These are phyloP conservation scores for Ophiosphaerella narmari DNA, from an alignment of 2,329 filamentous ascomycete genomes.

Conservation along the genomic window DNA sequence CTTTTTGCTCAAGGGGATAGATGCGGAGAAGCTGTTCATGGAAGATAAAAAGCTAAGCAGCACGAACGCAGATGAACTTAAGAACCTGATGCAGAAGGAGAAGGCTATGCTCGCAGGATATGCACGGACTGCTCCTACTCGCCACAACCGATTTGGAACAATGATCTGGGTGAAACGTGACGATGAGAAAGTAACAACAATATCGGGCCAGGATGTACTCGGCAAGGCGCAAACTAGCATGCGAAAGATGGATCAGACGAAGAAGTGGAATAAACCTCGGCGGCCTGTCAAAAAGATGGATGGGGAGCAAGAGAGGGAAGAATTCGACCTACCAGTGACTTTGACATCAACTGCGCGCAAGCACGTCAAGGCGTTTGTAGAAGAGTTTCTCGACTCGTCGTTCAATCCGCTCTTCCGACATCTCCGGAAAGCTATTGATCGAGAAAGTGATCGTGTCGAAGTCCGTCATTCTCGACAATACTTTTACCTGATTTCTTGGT, in stretches of 20 bases:
- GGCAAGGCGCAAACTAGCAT: constrained; percentile 73
- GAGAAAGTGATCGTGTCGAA: constrained; percentile 81
- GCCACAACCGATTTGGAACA: constrained; percentile 93
- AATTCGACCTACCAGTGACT: constrained; percentile 74
- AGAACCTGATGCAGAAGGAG: constrained; percentile 78
- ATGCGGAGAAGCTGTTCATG: constrained; percentile 84
- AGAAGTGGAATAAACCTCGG: constrained; percentile 85
- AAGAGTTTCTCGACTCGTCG: constrained; percentile 91
- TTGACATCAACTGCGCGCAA: constrained; percentile 75
- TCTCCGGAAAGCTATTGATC: constrained; percentile 84
- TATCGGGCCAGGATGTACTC: constrained; percentile 87
- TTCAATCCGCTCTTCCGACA: constrained; percentile 90
- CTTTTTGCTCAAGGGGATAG: constrained; percentile 87
- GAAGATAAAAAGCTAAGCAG: constrained; percentile 72
- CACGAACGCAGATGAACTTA: constrained; percentile 74
- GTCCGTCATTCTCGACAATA: constrained; percentile 81
- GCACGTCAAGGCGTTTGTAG: constrained; percentile 79
- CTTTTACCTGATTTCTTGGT: constrained; percentile 93
- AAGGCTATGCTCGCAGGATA: constrained; percentile 79
- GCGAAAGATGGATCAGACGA: constrained; percentile 86
- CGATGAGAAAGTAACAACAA: constrained; percentile 79
- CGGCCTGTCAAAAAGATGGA: constrained; percentile 50
- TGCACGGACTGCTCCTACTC: constrained; percentile 76
- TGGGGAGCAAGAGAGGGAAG: constrained; percentile 51
- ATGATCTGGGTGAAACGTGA: constrained; percentile 96